These are phyloP conservation scores for Pyrenopolyporus hunteri DNA, from an alignment of 495 filamentous ascomycete genomes.

Conservation along the genomic window DNA sequence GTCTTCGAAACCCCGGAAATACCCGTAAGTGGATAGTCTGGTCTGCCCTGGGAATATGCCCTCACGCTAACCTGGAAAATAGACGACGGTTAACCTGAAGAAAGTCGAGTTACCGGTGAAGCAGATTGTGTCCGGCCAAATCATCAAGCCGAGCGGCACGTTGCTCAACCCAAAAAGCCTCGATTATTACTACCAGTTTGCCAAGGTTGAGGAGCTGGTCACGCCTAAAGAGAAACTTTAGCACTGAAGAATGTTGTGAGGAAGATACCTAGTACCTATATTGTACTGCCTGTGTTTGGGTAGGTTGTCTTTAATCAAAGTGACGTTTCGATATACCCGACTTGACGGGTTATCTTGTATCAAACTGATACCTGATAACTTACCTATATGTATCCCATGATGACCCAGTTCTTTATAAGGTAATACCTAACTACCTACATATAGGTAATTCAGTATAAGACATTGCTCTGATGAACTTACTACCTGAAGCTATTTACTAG, in stretches of 20 bases:
- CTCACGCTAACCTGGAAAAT: slow-evolving; percentile 17
- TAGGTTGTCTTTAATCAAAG: too few species aligned
- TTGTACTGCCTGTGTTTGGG: too few species aligned
- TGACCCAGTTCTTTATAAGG: too few species aligned
- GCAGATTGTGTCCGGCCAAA: slow-evolving; percentile 78
- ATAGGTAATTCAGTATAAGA: too few species aligned
- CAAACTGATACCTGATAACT: too few species aligned
- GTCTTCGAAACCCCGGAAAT: slow-evolving; percentile 82
- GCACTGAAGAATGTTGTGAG: neutral
- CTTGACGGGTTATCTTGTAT: too few species aligned
- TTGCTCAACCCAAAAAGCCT: slow-evolving; percentile 76
- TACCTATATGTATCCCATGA: too few species aligned
- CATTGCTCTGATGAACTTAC: too few species aligned
- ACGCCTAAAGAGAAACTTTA: slow-evolving; percentile 55
- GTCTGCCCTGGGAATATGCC: neutral
- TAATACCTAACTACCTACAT: too few species aligned
- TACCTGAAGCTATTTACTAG: too few species aligned
- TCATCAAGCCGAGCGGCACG: slow-evolving; percentile 76
- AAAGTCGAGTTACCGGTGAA: slow-evolving; percentile 88
- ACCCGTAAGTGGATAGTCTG: slow-evolving; percentile 61
- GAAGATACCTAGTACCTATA: too few species aligned
- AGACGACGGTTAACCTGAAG: slow-evolving; percentile 84
- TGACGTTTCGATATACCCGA: too few species aligned
- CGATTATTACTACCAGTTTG: slow-evolving; percentile 81
- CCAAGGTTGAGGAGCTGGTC: slow-evolving; percentile 71